phyloP scores from a whole-genome alignment of 2,329 filamentous ascomycete genomes.

The Botrytis elliptica region DNA sequence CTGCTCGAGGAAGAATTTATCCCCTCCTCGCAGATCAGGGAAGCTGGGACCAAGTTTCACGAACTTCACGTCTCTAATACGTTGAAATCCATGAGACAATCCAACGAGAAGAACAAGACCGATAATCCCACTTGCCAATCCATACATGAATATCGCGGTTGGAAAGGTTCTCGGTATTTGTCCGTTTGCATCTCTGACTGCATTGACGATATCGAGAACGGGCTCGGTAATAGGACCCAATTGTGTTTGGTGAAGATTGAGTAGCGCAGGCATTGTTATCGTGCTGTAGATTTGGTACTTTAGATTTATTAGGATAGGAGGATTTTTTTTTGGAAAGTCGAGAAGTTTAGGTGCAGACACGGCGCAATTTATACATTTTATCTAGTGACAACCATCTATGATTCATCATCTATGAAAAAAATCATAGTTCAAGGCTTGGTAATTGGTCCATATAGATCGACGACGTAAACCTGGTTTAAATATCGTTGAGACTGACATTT shows the following conservation, averaged over 20 bases:
- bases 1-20: too few species aligned
- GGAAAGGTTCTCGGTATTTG: neutral
- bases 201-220: neutral
- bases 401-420: neutral
- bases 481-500: neutral
- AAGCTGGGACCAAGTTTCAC: neutral
- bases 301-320: neutral
- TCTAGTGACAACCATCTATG: neutral
- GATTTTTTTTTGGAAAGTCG: neutral
- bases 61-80: accelerated
- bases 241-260: neutral
- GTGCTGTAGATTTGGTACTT: neutral
- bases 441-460: neutral
- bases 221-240: neutral
- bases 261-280: neutral
- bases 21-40: neutral
- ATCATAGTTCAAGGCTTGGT: neutral
- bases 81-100: accelerated
- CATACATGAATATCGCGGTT: neutral
- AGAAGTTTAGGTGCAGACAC: too few species aligned
- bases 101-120: neutral
- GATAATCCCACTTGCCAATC: neutral
- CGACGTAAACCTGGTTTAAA: neutral
- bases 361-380: neutral
- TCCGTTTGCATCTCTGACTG: neutral